These are phyloP conservation scores for Macaranga tanarius DNA, from an alignment of 441 rosid genomes.

Conservation along the genomic window DNA sequence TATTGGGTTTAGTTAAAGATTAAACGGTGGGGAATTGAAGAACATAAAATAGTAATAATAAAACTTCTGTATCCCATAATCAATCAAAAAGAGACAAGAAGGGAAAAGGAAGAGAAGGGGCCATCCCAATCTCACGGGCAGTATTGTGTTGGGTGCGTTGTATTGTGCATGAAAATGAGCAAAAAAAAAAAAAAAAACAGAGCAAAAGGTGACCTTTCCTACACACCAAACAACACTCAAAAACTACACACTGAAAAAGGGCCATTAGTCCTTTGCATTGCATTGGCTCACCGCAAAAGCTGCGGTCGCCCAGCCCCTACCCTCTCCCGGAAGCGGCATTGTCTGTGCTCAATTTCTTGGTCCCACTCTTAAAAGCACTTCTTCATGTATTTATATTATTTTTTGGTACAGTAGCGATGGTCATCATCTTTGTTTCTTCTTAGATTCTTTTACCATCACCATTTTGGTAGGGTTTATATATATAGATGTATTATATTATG, in stretches of 20 bases:
- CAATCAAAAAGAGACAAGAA: no score
- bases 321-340: slow-evolving; percentile 38
- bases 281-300: slow-evolving; percentile 27
- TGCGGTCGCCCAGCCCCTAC: slow-evolving; percentile 20
- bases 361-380: background rate
- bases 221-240: slow-evolving; percentile 25
- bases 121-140: no score
- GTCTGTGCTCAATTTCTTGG: background rate
- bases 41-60: background rate
- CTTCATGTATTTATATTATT: no score
- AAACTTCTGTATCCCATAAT: no score
- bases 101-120: no score
- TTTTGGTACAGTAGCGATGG: background rate
- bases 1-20: no score
- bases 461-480: no score
- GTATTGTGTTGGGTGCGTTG: no score
- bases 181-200: background rate
- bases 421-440: no score
- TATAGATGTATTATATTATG: no score
- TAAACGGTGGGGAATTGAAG: background rate
- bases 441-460: no score
- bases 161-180: background rate
- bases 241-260: background rate
- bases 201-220: slow-evolving; percentile 35
- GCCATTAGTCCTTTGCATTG: slow-evolving; percentile 16